A percentile compares a stretch with the other conserved stretches of the same genome.
Evolutionary conservation across 805 yeast species (phyloP).

Genomic region (Lipomyces sp.): DNA sequence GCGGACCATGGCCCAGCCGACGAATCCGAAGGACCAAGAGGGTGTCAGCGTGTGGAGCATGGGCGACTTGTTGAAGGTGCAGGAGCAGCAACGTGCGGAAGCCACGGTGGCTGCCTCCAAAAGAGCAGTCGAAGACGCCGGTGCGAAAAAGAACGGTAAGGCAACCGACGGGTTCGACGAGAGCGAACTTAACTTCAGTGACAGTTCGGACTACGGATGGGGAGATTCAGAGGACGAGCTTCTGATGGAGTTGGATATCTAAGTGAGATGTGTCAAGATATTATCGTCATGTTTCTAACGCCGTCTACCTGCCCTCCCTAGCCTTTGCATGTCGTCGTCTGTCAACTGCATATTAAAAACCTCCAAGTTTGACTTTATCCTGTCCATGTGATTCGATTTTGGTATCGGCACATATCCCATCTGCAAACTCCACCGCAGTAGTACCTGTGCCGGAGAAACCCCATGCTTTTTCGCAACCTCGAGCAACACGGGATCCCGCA

Average conservation of each 20-base stretch:
- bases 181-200: conserved; percentile 14
- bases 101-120: conserved; percentile 4
- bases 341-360: conserved; percentile 47
- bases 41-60: conserved; percentile 92
- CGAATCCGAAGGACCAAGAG: conserved; percentile 83
- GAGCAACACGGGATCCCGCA: conserved; percentile 38
- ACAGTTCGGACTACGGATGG: conserved; percentile 6
- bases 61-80: conserved; percentile 60
- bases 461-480: conserved; percentile 42
- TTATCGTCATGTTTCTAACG: too few species aligned
- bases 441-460: conserved; percentile 46
- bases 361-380: conserved; percentile 55
- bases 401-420: conserved; percentile 58
- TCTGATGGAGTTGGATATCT: conserved; percentile 11
- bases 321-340: conserved; percentile 33
- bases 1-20: conserved; percentile 91
- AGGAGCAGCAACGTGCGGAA: conserved; percentile 45
- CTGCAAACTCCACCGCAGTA: conserved; percentile 50
- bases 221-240: conserved; percentile 10
- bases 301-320: too few species aligned
- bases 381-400: conserved; percentile 52
- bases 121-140: background rate
- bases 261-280: too few species aligned
- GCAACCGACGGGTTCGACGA: background rate
- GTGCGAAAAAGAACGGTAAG: background rate